Percentiles rank a stretch among this genome's conserved stretches.
These are phyloP conservation scores for Lactarius deliciosus DNA, from an alignment of 768 basidiomycete genomes.

Conservation along the genomic window DNA sequence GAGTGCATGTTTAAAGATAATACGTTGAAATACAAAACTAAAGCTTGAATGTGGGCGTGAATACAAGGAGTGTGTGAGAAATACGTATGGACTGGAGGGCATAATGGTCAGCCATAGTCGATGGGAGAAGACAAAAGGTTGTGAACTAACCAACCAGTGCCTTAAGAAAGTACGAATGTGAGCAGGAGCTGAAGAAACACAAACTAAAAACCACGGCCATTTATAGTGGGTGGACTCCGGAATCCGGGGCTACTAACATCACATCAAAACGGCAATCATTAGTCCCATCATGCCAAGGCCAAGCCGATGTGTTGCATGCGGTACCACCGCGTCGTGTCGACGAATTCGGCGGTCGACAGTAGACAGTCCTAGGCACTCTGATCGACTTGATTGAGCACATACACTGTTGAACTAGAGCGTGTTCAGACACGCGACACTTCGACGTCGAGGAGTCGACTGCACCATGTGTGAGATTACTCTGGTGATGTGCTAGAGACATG, in stretches of 20 bases:
- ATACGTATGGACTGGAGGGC: constrained; percentile 4
- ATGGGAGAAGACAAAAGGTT: background rate
- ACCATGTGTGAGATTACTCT: no score
- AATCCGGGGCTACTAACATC: background rate
- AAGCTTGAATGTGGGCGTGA: background rate
- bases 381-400: background rate
- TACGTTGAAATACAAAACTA: no score
- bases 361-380: background rate
- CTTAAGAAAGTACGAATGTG: constrained; percentile 2
- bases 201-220: background rate
- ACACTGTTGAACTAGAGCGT: no score
- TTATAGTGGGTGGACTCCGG: background rate
- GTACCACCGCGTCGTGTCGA: background rate
- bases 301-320: background rate
- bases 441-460: no score
- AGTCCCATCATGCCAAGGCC: background rate
- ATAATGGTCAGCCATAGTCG: background rate
- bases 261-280: background rate
- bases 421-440: no score
- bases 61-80: background rate
- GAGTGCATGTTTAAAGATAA: constrained; percentile 11
- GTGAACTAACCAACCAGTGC: constrained; percentile 24
- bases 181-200: background rate
- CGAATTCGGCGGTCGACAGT: background rate
- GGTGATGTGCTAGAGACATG: no score